Evolutionary conservation across 2,329 filamentous ascomycete species (phyloP).

Genomic region (Hypoxylon sp.): DNA sequence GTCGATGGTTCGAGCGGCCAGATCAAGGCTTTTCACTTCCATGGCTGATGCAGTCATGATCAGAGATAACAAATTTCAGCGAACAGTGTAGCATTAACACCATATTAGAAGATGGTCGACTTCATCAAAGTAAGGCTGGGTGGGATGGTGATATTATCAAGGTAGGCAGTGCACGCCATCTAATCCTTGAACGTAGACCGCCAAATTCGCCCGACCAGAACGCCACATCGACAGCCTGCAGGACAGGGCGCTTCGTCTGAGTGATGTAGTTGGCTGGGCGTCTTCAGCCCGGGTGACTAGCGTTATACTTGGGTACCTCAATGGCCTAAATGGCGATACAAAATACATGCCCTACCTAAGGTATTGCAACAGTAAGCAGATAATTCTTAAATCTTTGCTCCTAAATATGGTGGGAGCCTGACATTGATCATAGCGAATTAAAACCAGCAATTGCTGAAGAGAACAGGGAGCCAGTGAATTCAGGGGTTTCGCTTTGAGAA

Average conservation of each 20-base stretch:
- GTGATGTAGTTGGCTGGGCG: background rate
- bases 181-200: background rate
- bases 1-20: background rate
- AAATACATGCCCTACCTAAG: no score
- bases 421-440: no score
- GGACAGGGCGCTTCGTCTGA: background rate
- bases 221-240: background rate
- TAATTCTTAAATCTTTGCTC: no score
- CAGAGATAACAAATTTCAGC: background rate
- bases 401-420: no score
- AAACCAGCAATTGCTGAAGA: no score
- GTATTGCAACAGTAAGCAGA: no score
- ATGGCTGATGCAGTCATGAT: background rate
- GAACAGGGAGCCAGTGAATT: no score
- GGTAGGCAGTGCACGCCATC: background rate
- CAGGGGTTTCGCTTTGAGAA: no score
- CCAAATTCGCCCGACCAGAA: background rate
- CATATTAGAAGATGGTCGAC: background rate
- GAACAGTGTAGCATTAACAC: background rate
- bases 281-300: no score
- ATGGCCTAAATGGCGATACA: no score
- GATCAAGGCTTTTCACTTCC: background rate
- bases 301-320: no score
- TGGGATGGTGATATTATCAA: background rate
- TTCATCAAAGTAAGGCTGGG: background rate